Conservation (phyloP, 441 rosid genomes). For the Gossypium davidsonii region DNA sequence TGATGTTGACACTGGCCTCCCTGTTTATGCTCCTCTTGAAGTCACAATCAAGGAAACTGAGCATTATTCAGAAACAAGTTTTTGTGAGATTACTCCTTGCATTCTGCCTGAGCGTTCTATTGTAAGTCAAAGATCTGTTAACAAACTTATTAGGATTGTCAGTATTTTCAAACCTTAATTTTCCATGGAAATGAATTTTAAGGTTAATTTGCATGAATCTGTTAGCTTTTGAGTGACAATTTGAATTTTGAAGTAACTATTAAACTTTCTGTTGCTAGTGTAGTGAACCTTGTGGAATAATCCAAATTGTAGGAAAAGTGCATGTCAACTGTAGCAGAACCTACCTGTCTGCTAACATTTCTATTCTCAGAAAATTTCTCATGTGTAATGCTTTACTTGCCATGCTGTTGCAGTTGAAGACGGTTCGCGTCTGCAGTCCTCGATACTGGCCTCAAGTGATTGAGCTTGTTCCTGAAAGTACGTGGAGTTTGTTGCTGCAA, state of each 20-base stretch:
- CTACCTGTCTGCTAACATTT: background rate
- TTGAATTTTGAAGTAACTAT: background rate
- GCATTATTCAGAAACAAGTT: constrained; percentile 82
- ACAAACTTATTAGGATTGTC: background rate
- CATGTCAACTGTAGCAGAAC: background rate
- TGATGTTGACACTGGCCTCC: constrained; percentile 93
- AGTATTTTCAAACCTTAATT: background rate
- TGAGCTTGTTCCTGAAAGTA: constrained; percentile 87
- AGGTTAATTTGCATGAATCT: constrained; percentile 14
- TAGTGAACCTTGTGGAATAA: background rate
- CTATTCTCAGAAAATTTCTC: constrained; percentile 15
- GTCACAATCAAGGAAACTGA: constrained; percentile 77
- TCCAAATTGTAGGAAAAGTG: background rate
- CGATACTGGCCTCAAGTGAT: constrained; percentile 93
- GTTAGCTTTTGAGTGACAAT: constrained; percentile 11
- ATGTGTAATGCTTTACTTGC: constrained; percentile 12
- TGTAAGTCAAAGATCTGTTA: constrained; percentile 45
- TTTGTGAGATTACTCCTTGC: constrained; percentile 86
- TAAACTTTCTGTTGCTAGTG: background rate
- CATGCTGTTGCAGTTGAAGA: constrained; percentile 64
- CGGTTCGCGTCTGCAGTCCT: constrained; percentile 82
- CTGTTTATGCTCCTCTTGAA: constrained; percentile 91
- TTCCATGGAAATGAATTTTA: background rate
- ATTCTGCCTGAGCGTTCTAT: constrained; percentile 90
- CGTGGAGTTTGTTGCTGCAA: constrained; percentile 19